Evolutionary conservation across 495 filamentous ascomycete species (phyloP).

Genomic region (Aspergillus haitiensis): DNA sequence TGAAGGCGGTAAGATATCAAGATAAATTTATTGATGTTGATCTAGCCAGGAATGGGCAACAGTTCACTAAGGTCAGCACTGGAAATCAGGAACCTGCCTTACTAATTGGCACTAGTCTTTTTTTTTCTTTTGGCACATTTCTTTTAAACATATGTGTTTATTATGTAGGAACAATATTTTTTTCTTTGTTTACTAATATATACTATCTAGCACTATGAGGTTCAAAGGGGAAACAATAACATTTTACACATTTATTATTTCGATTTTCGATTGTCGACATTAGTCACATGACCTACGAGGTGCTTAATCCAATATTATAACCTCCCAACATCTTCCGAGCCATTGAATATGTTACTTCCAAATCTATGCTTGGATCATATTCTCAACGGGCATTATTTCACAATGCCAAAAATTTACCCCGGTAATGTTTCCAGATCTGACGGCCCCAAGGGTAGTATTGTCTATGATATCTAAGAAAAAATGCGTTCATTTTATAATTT

Average conservation of each 20-base stretch:
- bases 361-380: background rate
- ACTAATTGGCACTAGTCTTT: too few species aligned
- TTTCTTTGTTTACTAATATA: background rate
- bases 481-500: slow-evolving; percentile 7
- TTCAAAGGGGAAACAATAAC: too few species aligned
- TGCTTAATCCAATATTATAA: too few species aligned
- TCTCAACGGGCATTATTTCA: slow-evolving; percentile 2
- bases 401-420: slow-evolving; percentile 15
- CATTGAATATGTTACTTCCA: background rate
- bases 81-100: too few species aligned
- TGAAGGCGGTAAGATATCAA: slow-evolving; percentile 16
- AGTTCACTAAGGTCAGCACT: background rate
- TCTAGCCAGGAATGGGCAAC: background rate
- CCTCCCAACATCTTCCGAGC: too few species aligned
- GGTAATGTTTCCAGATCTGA: background rate
- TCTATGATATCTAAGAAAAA: slow-evolving; percentile 1
- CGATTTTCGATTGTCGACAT: background rate
- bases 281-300: slow-evolving; percentile 4
- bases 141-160: too few species aligned
- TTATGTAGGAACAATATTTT: background rate
- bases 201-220: background rate
- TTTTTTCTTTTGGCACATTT: too few species aligned
- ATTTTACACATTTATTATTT: too few species aligned
- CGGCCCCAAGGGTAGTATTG: background rate
- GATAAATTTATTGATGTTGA: background rate